Evolutionary conservation across 1,284 basidiomycete genomes (phyloP), one percentile per base, ranked within the genome.

Genomic region (Tilletia horrida): DNA sequence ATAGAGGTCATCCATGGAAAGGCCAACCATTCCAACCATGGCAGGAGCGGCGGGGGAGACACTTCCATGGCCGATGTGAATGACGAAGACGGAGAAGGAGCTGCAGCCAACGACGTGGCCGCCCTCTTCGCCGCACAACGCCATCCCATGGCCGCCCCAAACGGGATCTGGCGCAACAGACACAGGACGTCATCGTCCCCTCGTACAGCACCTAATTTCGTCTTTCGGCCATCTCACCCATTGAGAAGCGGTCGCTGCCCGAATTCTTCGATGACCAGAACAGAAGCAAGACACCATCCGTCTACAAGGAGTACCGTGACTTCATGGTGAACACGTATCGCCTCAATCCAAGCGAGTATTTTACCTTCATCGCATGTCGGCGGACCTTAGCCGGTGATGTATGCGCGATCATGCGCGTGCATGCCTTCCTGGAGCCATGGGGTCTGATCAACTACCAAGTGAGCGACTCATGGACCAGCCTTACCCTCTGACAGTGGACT

Each of bases 241-340:
- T 98, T 73, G 95, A 99, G 83, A 88, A 89, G 71, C 89, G 92
- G 76, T 91, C 93, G 2, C 85, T 99, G 29, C 96, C 95, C 48
- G 95, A 99, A 83, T 99, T 97, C 86, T 99, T 99, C 87, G 95
- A 94, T 82, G 92, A 91, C 67, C 87, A 92, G 71, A 95, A 74
- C 91, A 90, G 80, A 62, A 79, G 76, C 73, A 99, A 99, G 85
- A 97, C 94, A 0, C 95, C 95, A 0, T 87, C 91, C 35, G 92
- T 97, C 74, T 99, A 98, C 86, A 98, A 97, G 83, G 95, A 97
- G 83, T 99, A 99, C 82, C 89, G 95, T 71, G 95, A 99, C 85
- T 99, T 99, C 78, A 99, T 99, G 93, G 88, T 99, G 83, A 97
- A 99, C 85, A 95, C 95, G 2, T 98, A 97, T 84, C 87, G 95